A percentile compares a stretch with the other conserved stretches of the same genome.
These are phyloP conservation scores for Neofusicoccum sp. DNA, from an alignment of 2,329 filamentous ascomycete species.

Conservation along the genomic window DNA sequence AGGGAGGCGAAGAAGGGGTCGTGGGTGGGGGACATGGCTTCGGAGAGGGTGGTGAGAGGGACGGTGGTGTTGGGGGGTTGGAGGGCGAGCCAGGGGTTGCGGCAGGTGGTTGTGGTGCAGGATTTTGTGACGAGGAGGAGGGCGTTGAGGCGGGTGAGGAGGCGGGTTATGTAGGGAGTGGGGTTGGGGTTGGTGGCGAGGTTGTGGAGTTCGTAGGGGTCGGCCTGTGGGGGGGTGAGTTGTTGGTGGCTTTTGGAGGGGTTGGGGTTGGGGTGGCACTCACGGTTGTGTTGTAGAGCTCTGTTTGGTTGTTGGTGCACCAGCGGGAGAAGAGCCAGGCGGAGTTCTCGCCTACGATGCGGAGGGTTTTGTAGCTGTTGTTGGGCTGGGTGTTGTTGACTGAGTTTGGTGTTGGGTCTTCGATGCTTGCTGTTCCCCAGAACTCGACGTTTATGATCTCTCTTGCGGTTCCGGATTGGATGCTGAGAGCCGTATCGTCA, in stretches of 20 bases:
- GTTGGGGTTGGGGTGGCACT: not conserved
- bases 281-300: constrained; percentile 35
- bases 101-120: not conserved
- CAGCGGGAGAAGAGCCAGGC: constrained; percentile 32
- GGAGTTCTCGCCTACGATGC: constrained; percentile 29
- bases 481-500: too few species aligned
- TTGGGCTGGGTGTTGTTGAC: not conserved
- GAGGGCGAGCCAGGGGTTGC: not conserved
- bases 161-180: not conserved
- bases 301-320: constrained; percentile 34
- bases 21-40: too few species aligned
- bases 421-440: constrained; percentile 14
- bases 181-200: not conserved
- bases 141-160: not conserved
- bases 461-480: constrained; percentile 3
- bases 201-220: not conserved
- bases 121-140: not conserved
- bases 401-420: not conserved
- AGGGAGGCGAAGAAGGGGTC: too few species aligned
- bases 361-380: constrained; percentile 24
- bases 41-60: not conserved
- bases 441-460: constrained; percentile 22
- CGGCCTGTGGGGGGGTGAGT: not conserved
- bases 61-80: not conserved
- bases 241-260: not conserved